These are phyloP conservation scores for Medicago arabica DNA, from an alignment of 306 rosid species.

Conservation along the genomic window DNA sequence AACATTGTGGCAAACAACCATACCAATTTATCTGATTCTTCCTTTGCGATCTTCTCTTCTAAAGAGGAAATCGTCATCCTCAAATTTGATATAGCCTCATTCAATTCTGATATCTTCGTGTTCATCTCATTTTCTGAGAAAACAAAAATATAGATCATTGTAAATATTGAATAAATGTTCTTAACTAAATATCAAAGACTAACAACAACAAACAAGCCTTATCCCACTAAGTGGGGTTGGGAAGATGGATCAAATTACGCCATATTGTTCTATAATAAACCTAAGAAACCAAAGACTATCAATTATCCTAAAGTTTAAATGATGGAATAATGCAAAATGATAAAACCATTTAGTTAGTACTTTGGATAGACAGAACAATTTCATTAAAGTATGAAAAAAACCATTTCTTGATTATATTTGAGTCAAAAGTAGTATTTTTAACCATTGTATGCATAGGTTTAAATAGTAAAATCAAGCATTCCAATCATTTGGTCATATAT, in stretches of 20 bases:
- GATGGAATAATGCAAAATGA: not conserved
- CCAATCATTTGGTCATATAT: not conserved
- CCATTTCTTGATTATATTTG: not conserved
- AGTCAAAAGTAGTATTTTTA: not conserved
- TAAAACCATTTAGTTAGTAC: not conserved
- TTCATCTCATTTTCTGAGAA: slow-evolving; percentile 75
- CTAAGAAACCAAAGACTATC: slow-evolving; percentile 1
- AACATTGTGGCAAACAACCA: slow-evolving; percentile 32
- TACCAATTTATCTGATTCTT: slow-evolving; percentile 82
- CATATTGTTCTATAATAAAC: no score
- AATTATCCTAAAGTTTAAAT: not conserved
- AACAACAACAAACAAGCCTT: not conserved
- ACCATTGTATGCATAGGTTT: not conserved
- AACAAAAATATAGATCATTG: slow-evolving; percentile 30
- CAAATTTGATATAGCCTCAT: slow-evolving; percentile 53
- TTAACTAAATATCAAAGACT: not conserved
- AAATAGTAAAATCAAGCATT: slow-evolving; percentile 10
- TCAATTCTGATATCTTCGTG: slow-evolving; percentile 57
- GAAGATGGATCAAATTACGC: no score
- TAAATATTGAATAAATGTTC: slow-evolving; percentile 18
- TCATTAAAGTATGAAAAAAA: not conserved
- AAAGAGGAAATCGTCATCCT: slow-evolving; percentile 54
- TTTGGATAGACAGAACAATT: not conserved
- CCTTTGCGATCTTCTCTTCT: slow-evolving; percentile 68
- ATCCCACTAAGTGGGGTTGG: not conserved